Conservation (phyloP, 129 eudicot species). For the Calendula officinalis region DNA sequence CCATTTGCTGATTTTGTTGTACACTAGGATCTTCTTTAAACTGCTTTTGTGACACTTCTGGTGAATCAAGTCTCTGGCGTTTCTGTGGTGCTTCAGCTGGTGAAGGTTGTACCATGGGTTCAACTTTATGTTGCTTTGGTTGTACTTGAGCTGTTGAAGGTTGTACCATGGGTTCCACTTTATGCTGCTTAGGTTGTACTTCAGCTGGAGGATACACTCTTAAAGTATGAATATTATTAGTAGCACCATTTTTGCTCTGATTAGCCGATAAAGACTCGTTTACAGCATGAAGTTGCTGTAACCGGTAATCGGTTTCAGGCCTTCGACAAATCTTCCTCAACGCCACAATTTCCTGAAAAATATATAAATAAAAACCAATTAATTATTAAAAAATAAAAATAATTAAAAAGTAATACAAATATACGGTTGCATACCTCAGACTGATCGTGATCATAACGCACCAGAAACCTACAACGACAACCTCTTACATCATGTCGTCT, state of each 20-base stretch:
- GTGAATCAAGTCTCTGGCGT: conserved; percentile 32
- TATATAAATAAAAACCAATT: background rate
- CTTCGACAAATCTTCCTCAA: conserved; percentile 83
- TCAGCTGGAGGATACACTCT: conserved; percentile 58
- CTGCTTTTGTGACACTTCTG: conserved; percentile 31
- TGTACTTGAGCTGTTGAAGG: conserved; percentile 13
- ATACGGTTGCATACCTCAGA: conserved; percentile 68
- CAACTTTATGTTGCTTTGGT: conserved; percentile 35
- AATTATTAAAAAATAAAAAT: too few species aligned
- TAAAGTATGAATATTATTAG: conserved; percentile 37
- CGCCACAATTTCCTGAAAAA: conserved; percentile 75
- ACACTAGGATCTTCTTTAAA: conserved; percentile 19
- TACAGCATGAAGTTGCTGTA: conserved; percentile 73
- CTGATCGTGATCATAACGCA: conserved; percentile 90
- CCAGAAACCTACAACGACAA: conserved; percentile 92
- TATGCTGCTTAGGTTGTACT: conserved; percentile 32
- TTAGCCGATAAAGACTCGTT: conserved; percentile 41
- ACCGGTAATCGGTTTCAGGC: conserved; percentile 84
- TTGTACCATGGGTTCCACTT: background rate
- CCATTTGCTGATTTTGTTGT: conserved; percentile 28
- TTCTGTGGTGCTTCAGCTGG: conserved; percentile 26
- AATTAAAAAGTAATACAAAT: background rate
- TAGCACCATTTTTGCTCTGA: conserved; percentile 37
- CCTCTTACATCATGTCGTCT: conserved; percentile 94
- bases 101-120: background rate